Evolutionary conservation across 2,329 filamentous ascomycete species (phyloP).

Genomic region (Beauveria scarabaeidicola): DNA sequence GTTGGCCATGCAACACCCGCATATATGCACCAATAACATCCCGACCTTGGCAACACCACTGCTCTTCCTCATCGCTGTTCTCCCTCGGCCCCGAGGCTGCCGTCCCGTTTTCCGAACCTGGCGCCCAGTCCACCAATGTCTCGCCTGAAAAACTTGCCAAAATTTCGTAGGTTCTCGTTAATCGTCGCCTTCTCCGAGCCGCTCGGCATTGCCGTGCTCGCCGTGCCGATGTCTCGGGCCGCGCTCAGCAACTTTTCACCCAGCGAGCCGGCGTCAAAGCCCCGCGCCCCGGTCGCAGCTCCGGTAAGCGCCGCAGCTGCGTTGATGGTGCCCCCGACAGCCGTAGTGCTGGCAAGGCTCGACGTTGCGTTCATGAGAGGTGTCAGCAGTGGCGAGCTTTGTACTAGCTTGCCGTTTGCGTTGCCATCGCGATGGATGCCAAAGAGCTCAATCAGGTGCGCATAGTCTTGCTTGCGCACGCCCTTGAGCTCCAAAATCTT

Average conservation of each 20-base stretch:
- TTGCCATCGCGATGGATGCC: conserved; percentile 67
- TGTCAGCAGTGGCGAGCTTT: conserved; percentile 62
- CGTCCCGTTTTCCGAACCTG: conserved; percentile 59
- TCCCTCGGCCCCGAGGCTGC: conserved; percentile 27
- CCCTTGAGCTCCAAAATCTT: conserved; percentile 96
- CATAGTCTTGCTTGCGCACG: conserved; percentile 74
- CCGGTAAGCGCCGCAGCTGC: conserved; percentile 33
- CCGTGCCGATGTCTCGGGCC: conserved; percentile 72
- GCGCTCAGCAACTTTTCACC: conserved; percentile 85
- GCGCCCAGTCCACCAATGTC: conserved; percentile 72
- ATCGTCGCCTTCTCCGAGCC: conserved; percentile 58
- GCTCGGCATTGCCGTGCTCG: conserved; percentile 22
- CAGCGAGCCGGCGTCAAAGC: conserved; percentile 74
- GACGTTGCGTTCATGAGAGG: conserved; percentile 46
- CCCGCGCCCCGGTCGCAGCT: conserved; percentile 27
- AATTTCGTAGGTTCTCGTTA: conserved; percentile 89
- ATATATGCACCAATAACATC: background rate
- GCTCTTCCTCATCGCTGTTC: conserved; percentile 14
- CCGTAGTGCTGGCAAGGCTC: conserved; percentile 27
- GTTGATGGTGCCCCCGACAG: conserved; percentile 30
- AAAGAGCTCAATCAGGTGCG: conserved; percentile 79
- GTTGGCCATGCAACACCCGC: background rate
- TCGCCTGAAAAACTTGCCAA: conserved; percentile 91
- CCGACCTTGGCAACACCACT: background rate
- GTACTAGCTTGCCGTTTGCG: conserved; percentile 60